Conservation (phyloP, 2,329 filamentous ascomycete species). For the Sclerotinia trifoliorum region DNA sequence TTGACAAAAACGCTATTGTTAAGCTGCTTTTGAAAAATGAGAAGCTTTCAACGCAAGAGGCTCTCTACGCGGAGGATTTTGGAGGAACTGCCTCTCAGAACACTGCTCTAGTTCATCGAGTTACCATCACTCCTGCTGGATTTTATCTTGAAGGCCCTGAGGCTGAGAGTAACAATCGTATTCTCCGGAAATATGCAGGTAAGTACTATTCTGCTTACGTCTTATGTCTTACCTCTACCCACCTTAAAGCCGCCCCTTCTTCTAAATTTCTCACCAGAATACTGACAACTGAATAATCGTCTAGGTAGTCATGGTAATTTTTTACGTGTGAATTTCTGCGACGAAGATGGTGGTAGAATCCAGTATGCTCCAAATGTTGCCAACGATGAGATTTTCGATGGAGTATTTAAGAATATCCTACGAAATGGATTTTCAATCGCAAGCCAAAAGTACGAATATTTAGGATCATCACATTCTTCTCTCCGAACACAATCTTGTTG, state of each 20-base stretch:
- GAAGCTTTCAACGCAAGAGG: slow-evolving; percentile 34
- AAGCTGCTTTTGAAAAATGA: slow-evolving; percentile 45
- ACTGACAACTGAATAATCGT: background rate
- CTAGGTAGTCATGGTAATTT: slow-evolving; percentile 54
- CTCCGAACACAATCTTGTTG: slow-evolving; percentile 69
- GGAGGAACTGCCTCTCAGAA: slow-evolving; percentile 33
- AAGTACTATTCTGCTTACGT: slow-evolving; percentile 36
- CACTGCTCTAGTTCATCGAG: slow-evolving; percentile 33
- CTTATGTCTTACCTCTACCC: too few relatives aligned
- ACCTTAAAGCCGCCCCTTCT: rapidly evolving
- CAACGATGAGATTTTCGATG: slow-evolving; percentile 51
- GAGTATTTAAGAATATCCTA: slow-evolving; percentile 61
- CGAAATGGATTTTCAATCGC: slow-evolving; percentile 60
- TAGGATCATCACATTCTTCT: slow-evolving; percentile 79
- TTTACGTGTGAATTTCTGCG: slow-evolving; percentile 68
- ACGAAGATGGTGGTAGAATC: slow-evolving; percentile 68
- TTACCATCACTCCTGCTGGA: slow-evolving; percentile 57
- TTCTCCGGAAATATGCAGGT: slow-evolving; percentile 63
- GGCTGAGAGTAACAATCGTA: slow-evolving; percentile 65
- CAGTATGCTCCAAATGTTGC: slow-evolving; percentile 54
- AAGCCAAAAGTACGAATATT: slow-evolving; percentile 61
- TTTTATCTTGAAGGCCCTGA: slow-evolving; percentile 60
- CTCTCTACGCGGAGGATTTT: slow-evolving; percentile 30
- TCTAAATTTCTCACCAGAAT: too few relatives aligned
- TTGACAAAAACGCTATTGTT: slow-evolving; percentile 45